Base-by-base conservation (phyloP, 2,329 filamentous ascomycete genomes). In the Trichothecium sympodiale region DNA sequence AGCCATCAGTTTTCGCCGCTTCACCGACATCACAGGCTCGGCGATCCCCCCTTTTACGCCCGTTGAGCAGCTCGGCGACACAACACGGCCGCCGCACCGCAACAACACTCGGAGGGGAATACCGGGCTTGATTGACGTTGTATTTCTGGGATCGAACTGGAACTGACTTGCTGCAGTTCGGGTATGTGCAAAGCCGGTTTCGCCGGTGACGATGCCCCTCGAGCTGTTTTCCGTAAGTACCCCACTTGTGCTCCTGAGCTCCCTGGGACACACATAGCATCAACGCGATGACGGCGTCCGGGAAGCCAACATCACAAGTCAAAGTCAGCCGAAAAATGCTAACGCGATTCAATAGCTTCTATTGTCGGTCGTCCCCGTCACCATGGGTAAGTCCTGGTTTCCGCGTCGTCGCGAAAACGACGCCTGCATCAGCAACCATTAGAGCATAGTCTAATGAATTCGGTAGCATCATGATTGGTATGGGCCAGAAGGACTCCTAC, bases 171-270 rank as follows among this genome's bases (percentile, higher is more conserved):
- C 50, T 41, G 46, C 66, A 96, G 89, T 82, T 96, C 91, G 71
- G 91, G 91, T 80, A 96, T 98, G 91, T 98, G 91, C 77, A 98
- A 98, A 79, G 91, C 91, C 83, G 91, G 91, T 88, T 98, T 98
- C 74, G 91, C 91, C 77, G 91, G 91, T 87, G 91, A 98, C 64
- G 91, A 98, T 83, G 91, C 91, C 72, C 91, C 91, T 66, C 82
- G 91, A 80, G 91, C 91, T 72, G 91, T 98, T 65, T 98, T 98
- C 81, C 91, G 89, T 96, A 83, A 94, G 89, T 58, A 55, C 59
- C 52, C 52, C 50, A 54, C 57, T 56, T 56, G 46, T 33, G 27
- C 37, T 20, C 29, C 31, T 33, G 23, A 18, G 13, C 33, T 27
- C 25, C 17, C 30, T 30, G 16, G 17, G 14, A 18, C 18, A 26